These are phyloP conservation scores for Endoconidiophora polonica DNA, from an alignment of 2,329 filamentous ascomycete genomes.

Conservation along the genomic window DNA sequence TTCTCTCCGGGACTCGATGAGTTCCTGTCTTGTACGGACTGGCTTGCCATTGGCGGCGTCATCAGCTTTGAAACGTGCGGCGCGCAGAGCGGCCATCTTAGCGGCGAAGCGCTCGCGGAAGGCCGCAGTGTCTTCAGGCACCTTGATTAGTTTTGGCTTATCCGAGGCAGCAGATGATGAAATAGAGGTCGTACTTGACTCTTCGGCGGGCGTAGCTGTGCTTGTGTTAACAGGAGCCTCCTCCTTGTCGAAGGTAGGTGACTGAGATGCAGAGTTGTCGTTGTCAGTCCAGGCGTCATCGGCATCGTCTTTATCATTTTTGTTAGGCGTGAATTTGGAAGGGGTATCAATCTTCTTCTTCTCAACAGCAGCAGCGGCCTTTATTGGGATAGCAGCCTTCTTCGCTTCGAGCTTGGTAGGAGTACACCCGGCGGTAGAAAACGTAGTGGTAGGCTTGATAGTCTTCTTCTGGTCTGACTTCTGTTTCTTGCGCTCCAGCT, in stretches of 20 bases:
- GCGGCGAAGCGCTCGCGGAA: conserved; percentile 65
- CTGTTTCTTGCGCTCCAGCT: conserved; percentile 29
- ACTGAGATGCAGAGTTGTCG: conserved; percentile 28
- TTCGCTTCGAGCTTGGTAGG: conserved; percentile 16
- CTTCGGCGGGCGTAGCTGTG: conserved; percentile 28
- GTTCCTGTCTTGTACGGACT: conserved; percentile 72
- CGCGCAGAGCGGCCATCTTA: conserved; percentile 70
- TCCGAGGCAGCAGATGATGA: conserved; percentile 50
- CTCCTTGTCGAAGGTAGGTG: conserved; percentile 41
- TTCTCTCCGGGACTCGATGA: conserved; percentile 74
- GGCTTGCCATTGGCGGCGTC: conserved; percentile 58
- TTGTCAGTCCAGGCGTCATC: conserved; percentile 16
- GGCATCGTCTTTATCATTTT: conserved; percentile 7
- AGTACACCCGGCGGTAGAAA: conserved; percentile 6
- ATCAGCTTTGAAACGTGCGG: conserved; percentile 64
- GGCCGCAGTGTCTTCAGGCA: conserved; percentile 55
- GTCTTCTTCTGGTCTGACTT: conserved; percentile 20
- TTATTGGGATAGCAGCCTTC: conserved; percentile 14
- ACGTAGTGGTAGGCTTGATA: conserved; percentile 2
- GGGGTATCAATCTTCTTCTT: conserved; percentile 13
- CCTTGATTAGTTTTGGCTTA: conserved; percentile 48
- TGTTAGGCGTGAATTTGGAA: conserved; percentile 5
- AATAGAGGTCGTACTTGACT: conserved; percentile 25
- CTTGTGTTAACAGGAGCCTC: conserved; percentile 22
- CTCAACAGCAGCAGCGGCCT: conserved; percentile 12